A percentile compares a stretch with the other conserved stretches of the same genome.
Evolutionary conservation across 129 eudicot species (phyloP).

Genomic region (Flaveria linearis): DNA sequence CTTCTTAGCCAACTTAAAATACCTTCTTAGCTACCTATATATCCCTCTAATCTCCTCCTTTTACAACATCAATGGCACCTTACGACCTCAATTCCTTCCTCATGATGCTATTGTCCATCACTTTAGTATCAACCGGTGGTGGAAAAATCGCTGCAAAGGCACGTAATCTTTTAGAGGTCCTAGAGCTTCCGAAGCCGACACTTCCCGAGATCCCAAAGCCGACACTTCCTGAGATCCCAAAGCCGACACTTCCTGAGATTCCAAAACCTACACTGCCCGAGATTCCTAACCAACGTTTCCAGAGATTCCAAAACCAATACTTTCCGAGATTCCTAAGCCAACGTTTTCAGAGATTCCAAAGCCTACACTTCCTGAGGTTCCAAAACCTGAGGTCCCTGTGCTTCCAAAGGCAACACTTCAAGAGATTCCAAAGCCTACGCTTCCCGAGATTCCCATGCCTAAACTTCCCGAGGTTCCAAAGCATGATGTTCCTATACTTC

Average conservation of each 20-base stretch:
- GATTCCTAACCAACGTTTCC: constrained; percentile 12
- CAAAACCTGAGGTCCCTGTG: not conserved
- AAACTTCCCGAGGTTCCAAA: constrained; percentile 6
- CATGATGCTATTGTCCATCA: constrained; percentile 21
- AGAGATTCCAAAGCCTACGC: not conserved
- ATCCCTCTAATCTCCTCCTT: not conserved
- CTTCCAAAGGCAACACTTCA: constrained; percentile 10
- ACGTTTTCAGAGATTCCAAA: not conserved
- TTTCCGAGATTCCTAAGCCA: constrained; percentile 15
- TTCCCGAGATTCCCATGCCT: constrained; percentile 17
- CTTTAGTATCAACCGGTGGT: constrained; percentile 14
- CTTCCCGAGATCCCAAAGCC: constrained; percentile 21
- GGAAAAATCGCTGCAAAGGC: constrained; percentile 14
- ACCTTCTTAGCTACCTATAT: not conserved
- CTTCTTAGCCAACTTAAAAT: too few relatives aligned
- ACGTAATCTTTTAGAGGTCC: constrained; percentile 29
- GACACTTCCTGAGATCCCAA: not conserved
- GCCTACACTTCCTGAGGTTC: not conserved
- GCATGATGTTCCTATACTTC: not conserved
- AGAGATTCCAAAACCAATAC: constrained; percentile 1
- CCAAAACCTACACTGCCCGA: constrained; percentile 11
- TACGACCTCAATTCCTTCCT: constrained; percentile 9
- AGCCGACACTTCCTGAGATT: not conserved
- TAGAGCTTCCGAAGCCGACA: constrained; percentile 23
- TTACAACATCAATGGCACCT: constrained; percentile 25